Evolutionary conservation across 768 basidiomycete genomes (phyloP).

Genomic region (Rhodotorula babjevae): DNA sequence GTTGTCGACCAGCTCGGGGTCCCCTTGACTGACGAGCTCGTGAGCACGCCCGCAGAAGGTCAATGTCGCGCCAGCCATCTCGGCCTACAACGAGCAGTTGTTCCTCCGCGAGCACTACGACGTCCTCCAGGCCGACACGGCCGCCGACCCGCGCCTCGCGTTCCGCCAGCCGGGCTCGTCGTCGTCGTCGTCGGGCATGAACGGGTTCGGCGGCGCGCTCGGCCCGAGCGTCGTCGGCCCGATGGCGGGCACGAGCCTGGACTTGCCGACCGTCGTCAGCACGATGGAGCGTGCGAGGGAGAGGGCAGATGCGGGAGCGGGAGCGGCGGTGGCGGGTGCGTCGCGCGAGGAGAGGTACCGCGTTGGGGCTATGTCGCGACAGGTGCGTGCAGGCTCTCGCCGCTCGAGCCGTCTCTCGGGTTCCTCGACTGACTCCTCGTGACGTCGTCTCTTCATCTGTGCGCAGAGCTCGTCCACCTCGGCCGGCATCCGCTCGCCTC

Average conservation of each 20-base stretch:
- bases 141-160: slow-evolving; percentile 78
- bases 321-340: background rate
- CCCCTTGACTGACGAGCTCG: background rate
- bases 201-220: background rate
- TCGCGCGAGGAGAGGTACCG: background rate
- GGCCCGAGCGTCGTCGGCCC: slow-evolving; percentile 73
- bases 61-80: slow-evolving; percentile 55
- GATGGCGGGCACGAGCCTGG: slow-evolving; percentile 78
- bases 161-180: slow-evolving; percentile 61
- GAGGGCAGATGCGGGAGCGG: background rate
- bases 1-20: too few species aligned
- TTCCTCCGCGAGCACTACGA: slow-evolving; percentile 91
- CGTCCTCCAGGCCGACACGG: slow-evolving; percentile 80
- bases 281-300: slow-evolving; percentile 49
- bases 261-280: slow-evolving; percentile 77
- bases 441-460: background rate
- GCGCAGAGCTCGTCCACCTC: slow-evolving; percentile 5
- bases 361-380: slow-evolving; percentile 2
- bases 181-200: background rate
- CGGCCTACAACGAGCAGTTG: slow-evolving; percentile 76
- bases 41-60: background rate
- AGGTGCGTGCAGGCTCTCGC: slow-evolving; percentile 25
- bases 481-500: background rate
- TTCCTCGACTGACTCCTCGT: too few species aligned
- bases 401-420: too few species aligned